phyloP scores from a whole-genome alignment of 2,329 filamentous ascomycete species.

The Thelonectria olida region DNA sequence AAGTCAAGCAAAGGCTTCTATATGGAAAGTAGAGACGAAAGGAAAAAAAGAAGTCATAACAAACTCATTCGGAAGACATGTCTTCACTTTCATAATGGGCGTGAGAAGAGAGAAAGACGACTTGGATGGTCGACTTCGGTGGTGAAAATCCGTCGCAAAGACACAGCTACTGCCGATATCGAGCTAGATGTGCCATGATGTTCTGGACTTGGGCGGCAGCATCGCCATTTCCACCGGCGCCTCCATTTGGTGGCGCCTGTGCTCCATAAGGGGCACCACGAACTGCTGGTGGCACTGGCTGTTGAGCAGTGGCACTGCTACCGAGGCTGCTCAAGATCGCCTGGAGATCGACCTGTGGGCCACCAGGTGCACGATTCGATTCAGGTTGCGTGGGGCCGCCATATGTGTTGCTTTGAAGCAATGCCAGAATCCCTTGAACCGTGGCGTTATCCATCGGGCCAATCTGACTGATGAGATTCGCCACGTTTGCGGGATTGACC shows the following conservation, averaged over 20 bases:
- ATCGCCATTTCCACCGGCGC: conserved; percentile 42
- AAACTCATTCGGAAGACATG: conserved; percentile 22
- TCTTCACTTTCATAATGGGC: conserved; percentile 31
- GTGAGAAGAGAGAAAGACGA: conserved; percentile 12
- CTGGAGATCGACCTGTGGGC: conserved; percentile 55
- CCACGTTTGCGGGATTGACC: conserved; percentile 61
- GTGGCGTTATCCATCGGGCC: conserved; percentile 71
- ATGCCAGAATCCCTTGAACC: conserved; percentile 75
- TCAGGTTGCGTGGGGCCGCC: conserved; percentile 29
- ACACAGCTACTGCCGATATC: conserved; percentile 63
- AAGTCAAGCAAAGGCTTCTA: conserved; percentile 18
- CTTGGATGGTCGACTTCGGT: too few relatives aligned
- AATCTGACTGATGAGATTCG: conserved; percentile 72
- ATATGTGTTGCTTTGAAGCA: conserved; percentile 54
- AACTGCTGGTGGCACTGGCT: conserved; percentile 31
- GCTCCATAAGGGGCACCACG: conserved; percentile 45
- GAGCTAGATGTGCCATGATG: conserved; percentile 78
- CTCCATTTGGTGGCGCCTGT: conserved; percentile 41
- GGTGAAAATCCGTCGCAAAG: background rate
- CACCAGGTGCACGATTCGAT: conserved; percentile 33
- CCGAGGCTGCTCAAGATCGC: conserved; percentile 55
- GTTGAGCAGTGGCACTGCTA: conserved; percentile 35
- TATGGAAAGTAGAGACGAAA: background rate
- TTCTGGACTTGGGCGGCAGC: conserved; percentile 70
- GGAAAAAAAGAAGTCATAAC: conserved; percentile 15